Base-by-base conservation (phyloP, 257 asterid genomes). In the Thymus quinquecostatus region DNA sequence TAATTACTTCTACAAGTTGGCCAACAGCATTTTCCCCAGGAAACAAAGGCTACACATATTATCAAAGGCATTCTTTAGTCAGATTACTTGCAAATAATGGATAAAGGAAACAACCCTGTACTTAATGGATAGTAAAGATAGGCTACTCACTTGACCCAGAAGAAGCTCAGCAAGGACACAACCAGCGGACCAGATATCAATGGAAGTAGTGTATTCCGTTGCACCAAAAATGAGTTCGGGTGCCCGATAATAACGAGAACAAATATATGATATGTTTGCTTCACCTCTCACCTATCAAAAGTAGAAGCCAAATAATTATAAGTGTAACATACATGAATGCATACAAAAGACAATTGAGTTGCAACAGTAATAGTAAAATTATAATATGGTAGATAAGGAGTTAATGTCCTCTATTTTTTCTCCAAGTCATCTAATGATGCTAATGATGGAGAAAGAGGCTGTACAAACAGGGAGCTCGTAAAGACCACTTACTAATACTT, bases 171-270 rank as follows among this genome's bases (percentile, higher is more conserved):
- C 98, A 58, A 92, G 93, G 73, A 92, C 96, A 80, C 98, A 92
- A 65, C 98, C 98, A 49, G 98, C 97, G 29, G 98, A 93, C 98
- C 98, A 93, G 67, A 93, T 93, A 82, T 93, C 98, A 79, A 93
- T 91, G 49, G 98, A 91, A 8, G 92, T 80, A 54, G 92, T 83
- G 79, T 93, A 93, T 64, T 93, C 98, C 1, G 98, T 93, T 12
- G 98, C 98, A 58, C 97, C 98, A 77, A 93, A 93, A 70, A 93
- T 93, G 67, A 93, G 97, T 73, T 93, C 98, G n/a, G 98, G 97
- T 69, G 98, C 98, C 65, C 98, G 96, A 82, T 93, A 93, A 82
- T 72, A 93, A 45, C 98, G 91, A 4, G 98, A 93, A 81, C 98
- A 93, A 73, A 93, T 93, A 85, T 93, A 93, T 55, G 98, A 89